Percentiles rank a stretch among this genome's conserved stretches.
Evolutionary conservation across 345 rosid genomes (phyloP).

Genomic region (Dipteronia dyeriana): DNA sequence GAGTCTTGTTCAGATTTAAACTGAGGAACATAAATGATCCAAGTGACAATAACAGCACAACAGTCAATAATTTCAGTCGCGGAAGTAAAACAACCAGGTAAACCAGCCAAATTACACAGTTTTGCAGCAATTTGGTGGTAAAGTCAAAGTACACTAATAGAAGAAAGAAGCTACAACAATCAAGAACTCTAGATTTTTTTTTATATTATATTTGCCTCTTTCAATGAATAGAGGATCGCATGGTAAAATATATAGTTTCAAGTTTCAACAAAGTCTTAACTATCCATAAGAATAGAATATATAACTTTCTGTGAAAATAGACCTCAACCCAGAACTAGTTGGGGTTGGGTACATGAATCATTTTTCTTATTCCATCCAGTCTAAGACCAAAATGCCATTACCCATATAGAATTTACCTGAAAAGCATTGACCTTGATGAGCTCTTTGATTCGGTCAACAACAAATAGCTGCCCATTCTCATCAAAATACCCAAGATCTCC

Average conservation of each 20-base stretch:
- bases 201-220: not conserved
- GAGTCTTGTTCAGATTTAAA: not conserved
- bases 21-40: not conserved
- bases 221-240: not conserved
- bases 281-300: not conserved
- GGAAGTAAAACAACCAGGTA: not conserved
- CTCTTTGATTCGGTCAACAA: slow-evolving; percentile 90
- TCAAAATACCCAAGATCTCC: slow-evolving; percentile 95
- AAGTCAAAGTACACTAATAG: not conserved
- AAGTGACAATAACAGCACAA: not conserved
- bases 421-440: slow-evolving; percentile 92
- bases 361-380: not conserved
- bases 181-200: not conserved
- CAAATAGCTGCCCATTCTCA: slow-evolving; percentile 65
- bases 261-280: not conserved
- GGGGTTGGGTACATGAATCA: not conserved
- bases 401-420: slow-evolving; percentile 54
- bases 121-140: not conserved
- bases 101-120: not conserved
- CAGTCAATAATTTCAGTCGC: not conserved
- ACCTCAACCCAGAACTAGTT: not conserved
- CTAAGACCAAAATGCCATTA: not conserved
- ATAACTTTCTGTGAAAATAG: not conserved
- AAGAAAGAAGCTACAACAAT: not conserved
- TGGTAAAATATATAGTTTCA: not conserved